These are phyloP conservation scores for Aciculosporium take DNA, from an alignment of 2,329 filamentous ascomycete species.

Conservation along the genomic window DNA sequence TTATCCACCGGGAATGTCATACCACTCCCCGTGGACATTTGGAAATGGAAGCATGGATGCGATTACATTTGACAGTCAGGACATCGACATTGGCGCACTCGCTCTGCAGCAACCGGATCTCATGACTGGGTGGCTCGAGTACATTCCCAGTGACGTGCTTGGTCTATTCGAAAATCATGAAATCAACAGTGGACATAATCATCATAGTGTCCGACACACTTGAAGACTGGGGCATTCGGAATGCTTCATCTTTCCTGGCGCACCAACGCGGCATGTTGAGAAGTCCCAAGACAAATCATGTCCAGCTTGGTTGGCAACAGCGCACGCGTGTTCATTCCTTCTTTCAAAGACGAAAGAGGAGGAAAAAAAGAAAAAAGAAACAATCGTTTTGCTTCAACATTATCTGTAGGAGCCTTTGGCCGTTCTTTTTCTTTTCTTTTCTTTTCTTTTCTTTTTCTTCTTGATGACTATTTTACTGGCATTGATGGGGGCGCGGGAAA, in stretches of 20 bases:
- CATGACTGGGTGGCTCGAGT: slow-evolving; percentile 59
- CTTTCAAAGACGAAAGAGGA: not conserved
- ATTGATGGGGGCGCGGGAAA: not conserved
- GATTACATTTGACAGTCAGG: slow-evolving; percentile 63
- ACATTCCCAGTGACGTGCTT: slow-evolving; percentile 52
- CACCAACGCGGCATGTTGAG: not conserved
- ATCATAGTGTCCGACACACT: not conserved
- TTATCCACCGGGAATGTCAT: slow-evolving; percentile 16
- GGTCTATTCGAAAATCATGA: slow-evolving; percentile 34
- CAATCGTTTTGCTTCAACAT: not conserved
- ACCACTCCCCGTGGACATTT: slow-evolving; percentile 17
- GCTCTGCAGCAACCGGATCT: slow-evolving; percentile 46
- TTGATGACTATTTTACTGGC: not conserved
- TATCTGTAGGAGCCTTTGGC: not conserved
- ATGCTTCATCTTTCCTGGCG: too few relatives aligned
- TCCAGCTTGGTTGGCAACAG: not conserved
- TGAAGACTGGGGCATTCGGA: not conserved
- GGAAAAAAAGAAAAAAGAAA: not conserved
- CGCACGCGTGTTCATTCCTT: not conserved
- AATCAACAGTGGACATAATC: slow-evolving; percentile 12
- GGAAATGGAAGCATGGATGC: slow-evolving; percentile 25
- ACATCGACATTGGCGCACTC: slow-evolving; percentile 58
- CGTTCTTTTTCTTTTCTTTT: not conserved
- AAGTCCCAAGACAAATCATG: not conserved
- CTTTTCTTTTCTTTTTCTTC: too few relatives aligned